Evolutionary conservation across 2,329 filamentous ascomycete genomes (phyloP), one percentile per base, ranked within the genome.

Genomic region (Botrytis tulipae): DNA sequence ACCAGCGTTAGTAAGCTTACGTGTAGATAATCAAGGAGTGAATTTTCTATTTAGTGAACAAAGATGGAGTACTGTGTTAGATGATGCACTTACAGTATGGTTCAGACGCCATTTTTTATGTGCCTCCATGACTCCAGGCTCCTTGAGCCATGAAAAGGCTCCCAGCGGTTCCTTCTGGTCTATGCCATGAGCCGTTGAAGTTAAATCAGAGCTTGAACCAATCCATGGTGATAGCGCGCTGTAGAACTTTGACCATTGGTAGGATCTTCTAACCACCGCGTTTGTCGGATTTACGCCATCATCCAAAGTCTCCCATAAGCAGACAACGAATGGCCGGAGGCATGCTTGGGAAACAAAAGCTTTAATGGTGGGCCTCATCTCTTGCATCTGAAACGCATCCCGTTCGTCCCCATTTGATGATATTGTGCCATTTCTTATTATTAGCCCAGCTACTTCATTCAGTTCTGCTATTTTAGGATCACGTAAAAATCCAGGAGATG

Each of bases 401-500:
- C 83, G 79, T 40, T 82, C 79, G 46, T 83, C 79, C 3, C 84
- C 84, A 62, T 82, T 80, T 12, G 79, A 77, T 12, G 83, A 79
- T 48, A 85, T 85, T 22, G 82, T 83, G 6, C 82, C 84, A 76
- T 84, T 85, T 67, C 83, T 81, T 65, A 83, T 80, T 70, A 85
- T 81, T 61, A 85, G 67, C 8, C 84, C 84, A 1, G 77, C 77
- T 44, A 84, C 59, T 46, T 75, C 73, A 57, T 73, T 46, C 35
- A 79, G 62, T 67, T 40, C 70, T 35, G 51, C 75, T 20, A 74
- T 72, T 51, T 75, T 75, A 20, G 60, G 59, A 22, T 78, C 74
- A 2, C 61, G 61, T n/a, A 79, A 70, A 63, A 76, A 79, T 10
- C 71, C 70, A 12, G 78, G 77, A 29, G 76, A 60, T 20, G 72